A percentile compares a stretch with the other conserved stretches of the same genome.
Evolutionary conservation across 2,329 filamentous ascomycete species (phyloP).

Genomic region (Talaromyces sp.): DNA sequence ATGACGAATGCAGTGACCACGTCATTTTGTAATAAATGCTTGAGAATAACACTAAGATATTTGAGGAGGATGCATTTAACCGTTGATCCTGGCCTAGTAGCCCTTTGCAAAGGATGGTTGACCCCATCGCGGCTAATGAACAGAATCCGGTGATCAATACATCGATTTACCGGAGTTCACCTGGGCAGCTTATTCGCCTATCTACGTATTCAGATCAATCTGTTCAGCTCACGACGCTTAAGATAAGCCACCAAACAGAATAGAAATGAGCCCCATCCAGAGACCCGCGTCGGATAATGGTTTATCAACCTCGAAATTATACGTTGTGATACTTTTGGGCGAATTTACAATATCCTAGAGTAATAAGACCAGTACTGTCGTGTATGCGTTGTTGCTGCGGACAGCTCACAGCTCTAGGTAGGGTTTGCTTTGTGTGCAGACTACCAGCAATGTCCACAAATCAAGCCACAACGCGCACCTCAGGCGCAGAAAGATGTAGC

Average conservation of each 20-base stretch:
- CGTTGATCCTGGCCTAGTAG: not conserved
- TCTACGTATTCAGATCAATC: not conserved
- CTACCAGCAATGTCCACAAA: not conserved
- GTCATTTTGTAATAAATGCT: constrained; percentile 2
- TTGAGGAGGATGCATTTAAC: not conserved
- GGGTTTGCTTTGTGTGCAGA: not conserved
- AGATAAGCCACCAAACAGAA: not conserved
- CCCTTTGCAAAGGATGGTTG: not conserved
- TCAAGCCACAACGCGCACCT: not conserved
- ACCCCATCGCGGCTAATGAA: not conserved
- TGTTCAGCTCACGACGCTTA: not conserved
- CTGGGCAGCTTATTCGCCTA: not conserved
- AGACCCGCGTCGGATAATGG: not conserved
- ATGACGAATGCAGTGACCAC: not conserved
- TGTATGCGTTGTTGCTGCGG: not conserved
- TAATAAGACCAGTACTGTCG: not conserved
- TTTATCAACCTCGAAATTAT: not conserved
- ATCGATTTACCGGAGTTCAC: not conserved
- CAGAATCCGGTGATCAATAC: not conserved
- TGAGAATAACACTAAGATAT: not conserved
- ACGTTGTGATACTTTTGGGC: not conserved
- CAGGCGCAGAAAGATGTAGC: not conserved
- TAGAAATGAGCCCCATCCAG: not conserved
- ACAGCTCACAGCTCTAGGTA: not conserved
- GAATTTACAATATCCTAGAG: not conserved